Conservation (phyloP, 2,329 filamentous ascomycete genomes). For the Penicillium polonicum region DNA sequence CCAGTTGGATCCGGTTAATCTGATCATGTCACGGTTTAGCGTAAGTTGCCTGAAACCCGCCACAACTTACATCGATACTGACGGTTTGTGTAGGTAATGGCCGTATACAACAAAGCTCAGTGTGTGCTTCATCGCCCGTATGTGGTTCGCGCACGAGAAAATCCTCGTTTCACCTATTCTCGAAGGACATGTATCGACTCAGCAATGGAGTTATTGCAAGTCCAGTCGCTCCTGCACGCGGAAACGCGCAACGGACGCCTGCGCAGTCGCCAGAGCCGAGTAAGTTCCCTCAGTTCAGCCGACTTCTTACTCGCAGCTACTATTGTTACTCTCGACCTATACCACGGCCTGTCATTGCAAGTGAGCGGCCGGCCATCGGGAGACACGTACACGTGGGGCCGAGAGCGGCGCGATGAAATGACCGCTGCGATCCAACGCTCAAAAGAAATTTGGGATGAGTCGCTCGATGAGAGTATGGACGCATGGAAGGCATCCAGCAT, state of each 20-base stretch:
- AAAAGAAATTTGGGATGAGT: conserved; percentile 74
- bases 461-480: conserved; percentile 78
- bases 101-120: conserved; percentile 83
- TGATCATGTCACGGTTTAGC: conserved; percentile 79
- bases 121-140: conserved; percentile 89
- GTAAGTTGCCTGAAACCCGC: conserved; percentile 27
- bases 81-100: conserved; percentile 56
- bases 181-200: conserved; percentile 82
- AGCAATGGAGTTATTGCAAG: conserved; percentile 74
- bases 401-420: conserved; percentile 66
- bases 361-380: conserved; percentile 34
- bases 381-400: conserved; percentile 49
- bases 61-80: neutral
- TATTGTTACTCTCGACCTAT: conserved; percentile 78
- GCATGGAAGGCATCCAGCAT: conserved; percentile 82
- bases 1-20: conserved; percentile 64
- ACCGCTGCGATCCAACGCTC: conserved; percentile 69
- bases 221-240: conserved; percentile 71
- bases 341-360: conserved; percentile 53
- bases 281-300: conserved; percentile 74
- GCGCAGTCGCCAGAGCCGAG: conserved; percentile 72
- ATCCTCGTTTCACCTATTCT: conserved; percentile 79
- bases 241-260: conserved; percentile 73
- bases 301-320: conserved; percentile 86
- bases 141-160: conserved; percentile 72